Base-by-base conservation (phyloP, 768 basidiomycete species). In the Leccinum imitatum region DNA sequence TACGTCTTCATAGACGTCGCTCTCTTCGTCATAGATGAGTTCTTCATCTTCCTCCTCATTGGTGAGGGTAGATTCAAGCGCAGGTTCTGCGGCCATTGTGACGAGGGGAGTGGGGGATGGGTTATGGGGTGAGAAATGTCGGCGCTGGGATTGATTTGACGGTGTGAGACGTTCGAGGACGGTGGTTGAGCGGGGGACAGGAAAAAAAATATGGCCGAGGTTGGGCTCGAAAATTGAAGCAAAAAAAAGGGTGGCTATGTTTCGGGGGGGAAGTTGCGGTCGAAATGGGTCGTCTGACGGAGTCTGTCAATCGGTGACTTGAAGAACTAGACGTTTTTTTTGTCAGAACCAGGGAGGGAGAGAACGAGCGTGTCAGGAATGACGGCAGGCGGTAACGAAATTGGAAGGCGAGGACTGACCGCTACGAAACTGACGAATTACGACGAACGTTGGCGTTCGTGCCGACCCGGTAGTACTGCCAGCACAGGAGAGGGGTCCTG, bases 1-100 rank as follows among this genome's bases (percentile, higher is more conserved):
- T 53, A 72, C 71, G 61, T 73, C 67, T 0, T 69, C 71, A 51
- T 73, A 74, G 2, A 17, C n/a, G 21, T 72, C 71, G 30, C 64
- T 71, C 30, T 73, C 70, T n/a, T 74, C 73, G 13, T 54, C 71
- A 2, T 65, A 67, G 6, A 63, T 54, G 21, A 6, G 3, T 30
- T 60, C 63, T 14, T 64, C 60, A 8, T 35, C n/a, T 27, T 41
- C 50, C 37, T 67, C 63, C 21, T 61, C 48, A 1, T 3, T 14
- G 0, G 6, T 0, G 41, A 52, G 10, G 10, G 57, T 51, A 5
- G 65, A 61, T 33, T 74, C 62, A 10, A 48, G 21, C 1, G 59
- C 17, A 25, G 69, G 64, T 56, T 71, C 59, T 50, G 66, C 53
- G 30, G 68, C 53, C 72, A 73, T 73, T 41, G 19, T 62, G 3